Evolutionary conservation across 352 stramenopile species (phyloP).

Genomic region (Aphanomyces euteiches): DNA sequence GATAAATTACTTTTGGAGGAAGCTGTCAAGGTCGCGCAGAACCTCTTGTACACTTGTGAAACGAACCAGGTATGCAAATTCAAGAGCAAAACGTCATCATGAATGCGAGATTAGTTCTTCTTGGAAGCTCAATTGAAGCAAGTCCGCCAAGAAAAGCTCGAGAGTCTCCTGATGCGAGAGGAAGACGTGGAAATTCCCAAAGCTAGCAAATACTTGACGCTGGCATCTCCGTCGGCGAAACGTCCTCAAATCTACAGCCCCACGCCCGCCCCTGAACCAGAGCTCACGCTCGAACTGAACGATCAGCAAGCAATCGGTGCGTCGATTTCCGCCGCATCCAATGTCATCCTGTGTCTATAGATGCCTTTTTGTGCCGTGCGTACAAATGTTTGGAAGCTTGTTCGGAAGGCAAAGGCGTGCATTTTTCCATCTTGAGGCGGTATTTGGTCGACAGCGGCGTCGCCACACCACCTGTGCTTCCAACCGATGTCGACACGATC

Average conservation of each 20-base stretch:
- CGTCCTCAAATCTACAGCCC: slow-evolving; percentile 14
- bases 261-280: neutral
- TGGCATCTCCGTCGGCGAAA: slow-evolving; percentile 19
- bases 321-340: neutral
- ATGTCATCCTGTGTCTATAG: slow-evolving; percentile 11
- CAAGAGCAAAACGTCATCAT: neutral
- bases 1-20: slow-evolving; percentile 11
- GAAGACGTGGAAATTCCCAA: slow-evolving; percentile 50
- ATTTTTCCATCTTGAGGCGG: slow-evolving; percentile 58
- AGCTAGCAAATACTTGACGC: slow-evolving; percentile 25
- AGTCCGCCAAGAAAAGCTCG: slow-evolving; percentile 42
- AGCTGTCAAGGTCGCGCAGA: slow-evolving; percentile 38
- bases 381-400: slow-evolving; percentile 54
- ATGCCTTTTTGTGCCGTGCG: slow-evolving; percentile 31
- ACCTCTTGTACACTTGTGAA: slow-evolving; percentile 9
- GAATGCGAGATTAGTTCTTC: slow-evolving; percentile 10
- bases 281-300: slow-evolving; percentile 20
- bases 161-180: slow-evolving; percentile 62
- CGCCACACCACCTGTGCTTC: slow-evolving; percentile 47
- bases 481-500: slow-evolving; percentile 64
- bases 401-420: slow-evolving; percentile 47
- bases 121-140: slow-evolving; percentile 41
- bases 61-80: slow-evolving; percentile 10
- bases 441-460: slow-evolving; percentile 66
- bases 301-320: slow-evolving; percentile 25